Base-by-base conservation (phyloP, 345 rosid genomes). In the Eucalyptus brandiana region DNA sequence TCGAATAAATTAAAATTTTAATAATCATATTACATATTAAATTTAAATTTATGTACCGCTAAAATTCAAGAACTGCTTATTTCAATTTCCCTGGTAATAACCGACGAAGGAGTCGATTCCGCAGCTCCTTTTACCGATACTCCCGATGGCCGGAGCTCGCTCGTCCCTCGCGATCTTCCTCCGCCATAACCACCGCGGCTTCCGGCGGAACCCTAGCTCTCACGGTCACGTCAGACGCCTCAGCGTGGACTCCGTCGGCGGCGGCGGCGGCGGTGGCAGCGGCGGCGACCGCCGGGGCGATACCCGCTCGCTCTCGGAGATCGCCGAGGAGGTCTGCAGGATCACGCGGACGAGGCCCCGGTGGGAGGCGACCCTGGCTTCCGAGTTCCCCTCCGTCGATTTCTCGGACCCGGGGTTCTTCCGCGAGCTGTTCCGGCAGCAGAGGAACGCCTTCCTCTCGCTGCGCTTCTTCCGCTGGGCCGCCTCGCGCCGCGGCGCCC, bases 391-490 rank as follows among this genome's bases (percentile, higher is more conserved):
- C 5, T 93, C 94, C 87, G 92, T 94, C 89, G 89, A 91, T 92
- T 94, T 95, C 87, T 87, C 92, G 26, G 94, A 94, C 80, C 95
- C 96, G 53, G 51, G 65, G 60, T 94, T 96, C 90, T 92, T 96
- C 85, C 85, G 88, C 7, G 93, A 94, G 91, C 10, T 96, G 34
- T 86, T 94, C 92, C 92, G 88, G 88, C 91, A 87, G 62, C 97
- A 95, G 90, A 93, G 87, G 76, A 95, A 94, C 90, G 93, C 92
- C 72, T 42, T 95, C 90, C 90, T 94, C 6, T 93, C 96, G n/a
- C 23, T 94, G 18, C 89, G 91, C 81, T 95, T 94, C 93, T 94
- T 93, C 69, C 89, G 89, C 58, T 96, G 97, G 96, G 81, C 95
- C 89, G 90, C 89, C 40, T 93, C 92, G 0, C 88, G 88, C 42